Base-by-base conservation (phyloP, 768 basidiomycete species). In the Erythrobasidium yunnanense region DNA sequence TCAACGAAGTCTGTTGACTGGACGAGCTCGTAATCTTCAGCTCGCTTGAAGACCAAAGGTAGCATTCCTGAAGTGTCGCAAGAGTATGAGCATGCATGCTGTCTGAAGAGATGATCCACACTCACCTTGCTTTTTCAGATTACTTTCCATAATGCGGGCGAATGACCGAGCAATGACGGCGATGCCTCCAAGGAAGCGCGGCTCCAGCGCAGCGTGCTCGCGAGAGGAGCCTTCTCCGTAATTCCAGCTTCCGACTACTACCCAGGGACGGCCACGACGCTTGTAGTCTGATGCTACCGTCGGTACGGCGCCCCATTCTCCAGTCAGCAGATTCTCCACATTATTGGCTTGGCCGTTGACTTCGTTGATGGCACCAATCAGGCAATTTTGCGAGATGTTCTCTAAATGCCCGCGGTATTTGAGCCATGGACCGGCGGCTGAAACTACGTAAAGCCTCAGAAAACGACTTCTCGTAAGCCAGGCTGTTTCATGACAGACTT, bases 321-420 rank as follows among this genome's bases (percentile, higher is more conserved):
- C 88, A 51, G 87, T 92, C 67, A 85, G 58, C 79, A 87, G 85
- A 68, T 77, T 91, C 82, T 86, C 86, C 76, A 97, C 80, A 77
- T 88, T 87, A 85, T 99, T 99, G 67, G 93, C 91, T 78, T 96
- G 87, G 66, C 84, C 87, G 77, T 91, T 93, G 80, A 92, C 91
- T 54, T 84, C 73, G 80, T 96, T 96, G 80, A 97, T 91, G 50
- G 91, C 93, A 74, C 93, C 93, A 70, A 96, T 96, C 76, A 96
- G 78, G 80, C 90, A 93, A 81, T 96, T 96, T 78, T 96, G 88
- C 30, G 92, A 95, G 76, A 95, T 97, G 82, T 96, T 97, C 77
- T 95, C 83, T 74, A 96, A 85, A 78, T 97, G 93, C 69, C 93
- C 93, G 81, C 93, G 90, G 82, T 92, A 97, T 80, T 96, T 96